Evolutionary conservation across 1,284 basidiomycete genomes (phyloP), one percentile per base, ranked within the genome.

Genomic region (Boletus semigastroideus): DNA sequence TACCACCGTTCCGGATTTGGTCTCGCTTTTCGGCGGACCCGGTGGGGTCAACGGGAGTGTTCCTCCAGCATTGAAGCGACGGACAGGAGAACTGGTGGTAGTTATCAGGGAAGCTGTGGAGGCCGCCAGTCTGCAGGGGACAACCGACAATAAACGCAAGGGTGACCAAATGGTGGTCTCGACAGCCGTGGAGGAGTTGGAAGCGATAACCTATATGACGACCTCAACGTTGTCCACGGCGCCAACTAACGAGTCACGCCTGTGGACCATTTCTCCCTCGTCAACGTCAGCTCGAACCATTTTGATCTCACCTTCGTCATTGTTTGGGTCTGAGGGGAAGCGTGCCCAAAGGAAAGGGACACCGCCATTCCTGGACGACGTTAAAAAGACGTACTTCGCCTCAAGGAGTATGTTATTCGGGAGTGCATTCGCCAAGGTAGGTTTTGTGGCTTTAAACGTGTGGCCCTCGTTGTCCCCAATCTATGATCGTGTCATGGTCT

Each of bases 11-110:
- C 76, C 78, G 10, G 74, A 74, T 2, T 68, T 88, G 37, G 69
- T 89, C 40, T 71, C 76, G 6, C 60, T 79, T 28, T 84, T 89
- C 59, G 74, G 74, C 43, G 56, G 60, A 17, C 47, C 42, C 1
- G 50, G 58, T 12, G 56, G 61, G 46, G 40, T 42, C 16, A 49
- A 34, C 30, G 53, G 63, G 48, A 74, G 76, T 2, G 74, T 83
- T 3, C 83, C 87, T n/a, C 77, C 80, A 14, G 72, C 86, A 9
- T 72, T 90, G 19, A 77, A 80, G 51, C 74, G 73, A 40, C 76
- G 83, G 30, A 76, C 79, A 12, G 80, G 78, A 51, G 87, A 89
- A 61, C 70, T 92, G 28, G 68, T 87, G 33, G 75, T 78, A 38
- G 76, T 80, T 13, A 80, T 93, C 40, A 77, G 77, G 42, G 72